Evolutionary conservation across 371 early-diverging fungal species (phyloP), one percentile per base, ranked within the genome.

Genomic region (Mortierella sp.): DNA sequence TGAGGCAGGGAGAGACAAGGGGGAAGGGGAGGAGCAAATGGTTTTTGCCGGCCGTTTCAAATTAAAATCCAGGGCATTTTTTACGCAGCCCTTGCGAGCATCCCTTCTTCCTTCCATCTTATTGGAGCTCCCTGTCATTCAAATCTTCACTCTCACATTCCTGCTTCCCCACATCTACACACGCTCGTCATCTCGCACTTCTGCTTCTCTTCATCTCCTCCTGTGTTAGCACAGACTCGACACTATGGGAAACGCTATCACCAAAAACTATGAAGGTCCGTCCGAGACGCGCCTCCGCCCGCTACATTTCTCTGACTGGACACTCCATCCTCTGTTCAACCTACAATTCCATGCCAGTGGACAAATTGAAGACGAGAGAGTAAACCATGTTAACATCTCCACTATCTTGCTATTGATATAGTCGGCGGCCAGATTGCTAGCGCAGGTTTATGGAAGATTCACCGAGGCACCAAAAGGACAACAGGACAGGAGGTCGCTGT

Each of bases 401-500:
- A 41, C 12, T 17, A 14, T 32, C 19, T n/a, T 4, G n/a, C n/a
- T 21, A 6, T 37, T 23, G 27, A 8, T 19, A 21, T 58, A 76
- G 76, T 76, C 43, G 70, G 70, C 24, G 64, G 79, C 11, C 88
- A 86, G 70, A 83, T 88, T 46, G 85, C 84, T 47, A 79, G 84
- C 9, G 82, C 86, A 12, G 88, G 88, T 42, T 67, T 88, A 23
- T 90, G 91, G 91, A 89, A 89, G 75, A 86, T 89, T 52, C 87
- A 84, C 54, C 80, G 82, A 32, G 91, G 87, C 28, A 81, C 83
- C 30, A 80, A 86, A 50, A 84, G 85, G 42, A 88, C 89, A 14
- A 87, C 88, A 14, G 86, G 85, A 5, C 84, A 88, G 50, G 80
- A 83, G 69, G 85, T 83, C 39, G 83, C 91, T 26, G 68, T 90